Conservation (phyloP, 768 basidiomycete genomes). For the Boletus subparvulus region DNA sequence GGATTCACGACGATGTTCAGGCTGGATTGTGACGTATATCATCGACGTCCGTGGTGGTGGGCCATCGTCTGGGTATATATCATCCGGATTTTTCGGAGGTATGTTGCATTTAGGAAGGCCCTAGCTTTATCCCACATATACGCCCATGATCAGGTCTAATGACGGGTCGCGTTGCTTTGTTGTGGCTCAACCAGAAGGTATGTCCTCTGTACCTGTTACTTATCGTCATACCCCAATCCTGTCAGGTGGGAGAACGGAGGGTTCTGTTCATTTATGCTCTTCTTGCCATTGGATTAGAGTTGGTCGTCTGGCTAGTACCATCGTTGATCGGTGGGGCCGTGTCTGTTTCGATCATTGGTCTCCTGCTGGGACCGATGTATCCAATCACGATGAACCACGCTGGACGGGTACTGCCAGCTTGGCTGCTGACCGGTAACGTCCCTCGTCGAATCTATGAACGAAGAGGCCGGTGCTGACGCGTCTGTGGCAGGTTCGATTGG, state of each 20-base stretch:
- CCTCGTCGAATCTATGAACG: neutral
- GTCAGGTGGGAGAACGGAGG: conserved; percentile 54
- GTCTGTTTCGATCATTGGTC: too few relatives aligned
- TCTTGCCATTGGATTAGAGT: conserved; percentile 54
- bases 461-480: neutral
- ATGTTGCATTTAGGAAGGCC: conserved; percentile 1
- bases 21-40: conserved; percentile 71
- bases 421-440: conserved; percentile 53
- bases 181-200: conserved; percentile 58
- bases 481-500: conserved; percentile 50
- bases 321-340: conserved; percentile 45
- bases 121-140: neutral
- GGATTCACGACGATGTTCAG: conserved; percentile 28
- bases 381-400: too few relatives aligned
- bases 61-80: conserved; percentile 20
- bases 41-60: conserved; percentile 46
- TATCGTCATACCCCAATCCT: neutral
- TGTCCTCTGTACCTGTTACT: neutral
- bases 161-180: conserved; percentile 50
- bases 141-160: conserved; percentile 45
- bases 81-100: conserved; percentile 56
- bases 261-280: conserved; percentile 52
- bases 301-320: conserved; percentile 58
- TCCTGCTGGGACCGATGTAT: too few relatives aligned
- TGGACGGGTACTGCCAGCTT: conserved; percentile 15